Base-by-base conservation (phyloP, 176 grass and related monocot genomes). In the Pontederia paniculata region DNA sequence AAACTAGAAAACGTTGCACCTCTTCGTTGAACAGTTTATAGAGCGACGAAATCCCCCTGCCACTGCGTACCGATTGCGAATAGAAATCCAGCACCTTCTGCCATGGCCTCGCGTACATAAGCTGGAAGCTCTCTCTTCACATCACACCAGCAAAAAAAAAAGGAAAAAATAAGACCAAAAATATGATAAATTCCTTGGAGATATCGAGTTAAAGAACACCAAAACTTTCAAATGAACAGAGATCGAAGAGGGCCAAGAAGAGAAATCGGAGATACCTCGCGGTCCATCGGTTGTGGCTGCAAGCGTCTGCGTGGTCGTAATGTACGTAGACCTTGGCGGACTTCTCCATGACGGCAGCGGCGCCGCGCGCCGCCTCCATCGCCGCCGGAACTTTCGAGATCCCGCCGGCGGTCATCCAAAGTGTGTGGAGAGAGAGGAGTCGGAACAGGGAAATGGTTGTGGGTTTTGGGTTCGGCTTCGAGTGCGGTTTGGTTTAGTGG, bases 301-400 rank as follows among this genome's bases (percentile, higher is more conserved):
- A 90, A 11, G 74, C 58, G 42, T 97, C 93, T n/a, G 77, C 79
- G 45, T 91, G 93, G 69, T 72, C 84, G 71, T 88, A 97, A 60
- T 88, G 77, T 42, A 63, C 53, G 74, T 90, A 81, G 4, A 65
- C 55, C 28, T 62, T 80, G 12, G 81, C 80, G 44, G 60, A 53
- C 74, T 84, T 66, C 72, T 84, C 93, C 82, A 58, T 57, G 17
- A 46, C 51, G 45, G 44, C 42, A 5, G 20, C 9, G 13, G 28
- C 28, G 28, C 5, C 7, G 28, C 28, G 28, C 28, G 28, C 7
- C 28, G 7, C 7, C 1, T 37, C 28, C 28, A 37, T 37, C 28
- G 28, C 28, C 28, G 28, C 28, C 28, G 28, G 28, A 37, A 6
- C 28, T 37, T 37, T 37, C 28, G 28, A 37, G 28, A 37, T 37